phyloP scores from a whole-genome alignment of 139 green algal genomes.

The Haematococcus lacustris region DNA sequence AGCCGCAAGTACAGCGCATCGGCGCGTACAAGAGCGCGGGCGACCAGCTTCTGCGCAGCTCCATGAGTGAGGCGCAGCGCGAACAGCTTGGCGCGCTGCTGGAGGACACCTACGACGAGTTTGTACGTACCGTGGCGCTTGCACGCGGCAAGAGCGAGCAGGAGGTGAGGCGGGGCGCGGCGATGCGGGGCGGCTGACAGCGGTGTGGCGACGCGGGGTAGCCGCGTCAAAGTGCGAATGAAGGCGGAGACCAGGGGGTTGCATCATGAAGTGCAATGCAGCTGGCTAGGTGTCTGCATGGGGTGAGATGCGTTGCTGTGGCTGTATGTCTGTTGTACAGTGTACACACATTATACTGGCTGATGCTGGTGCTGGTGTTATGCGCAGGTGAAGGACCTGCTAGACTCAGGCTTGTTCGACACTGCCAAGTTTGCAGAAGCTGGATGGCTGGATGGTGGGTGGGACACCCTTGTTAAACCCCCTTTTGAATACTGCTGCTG shows the following conservation, averaged over 20 bases:
- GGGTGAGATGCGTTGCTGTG: too few species aligned
- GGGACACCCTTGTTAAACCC: too few species aligned
- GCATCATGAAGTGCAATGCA: too few species aligned
- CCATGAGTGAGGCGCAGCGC: constrained; percentile 74
- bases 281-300: too few species aligned
- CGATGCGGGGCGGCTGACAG: too few species aligned
- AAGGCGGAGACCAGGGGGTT: too few species aligned
- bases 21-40: constrained; percentile 79
- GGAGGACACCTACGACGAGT: constrained; percentile 79
- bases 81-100: constrained; percentile 55
- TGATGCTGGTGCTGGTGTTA: constrained; percentile 1
- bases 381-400: constrained; percentile 54
- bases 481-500: too few species aligned
- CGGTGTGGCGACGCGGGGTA: too few species aligned
- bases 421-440: constrained; percentile 34
- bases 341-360: too few species aligned
- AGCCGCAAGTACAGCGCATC: constrained; percentile 84
- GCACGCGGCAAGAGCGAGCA: constrained; percentile 55
- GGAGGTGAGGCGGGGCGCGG: constrained; percentile 38
- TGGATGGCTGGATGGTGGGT: constrained; percentile 17
- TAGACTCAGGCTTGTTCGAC: constrained; percentile 76
- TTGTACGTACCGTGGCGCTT: constrained; percentile 47
- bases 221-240: too few species aligned
- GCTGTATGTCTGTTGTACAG: too few species aligned
- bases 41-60: constrained; percentile 84